Percentiles rank a stretch among this genome's conserved stretches.
phyloP scores from a whole-genome alignment of 2,329 filamentous ascomycete species.

The Polytolypa hystricis region DNA sequence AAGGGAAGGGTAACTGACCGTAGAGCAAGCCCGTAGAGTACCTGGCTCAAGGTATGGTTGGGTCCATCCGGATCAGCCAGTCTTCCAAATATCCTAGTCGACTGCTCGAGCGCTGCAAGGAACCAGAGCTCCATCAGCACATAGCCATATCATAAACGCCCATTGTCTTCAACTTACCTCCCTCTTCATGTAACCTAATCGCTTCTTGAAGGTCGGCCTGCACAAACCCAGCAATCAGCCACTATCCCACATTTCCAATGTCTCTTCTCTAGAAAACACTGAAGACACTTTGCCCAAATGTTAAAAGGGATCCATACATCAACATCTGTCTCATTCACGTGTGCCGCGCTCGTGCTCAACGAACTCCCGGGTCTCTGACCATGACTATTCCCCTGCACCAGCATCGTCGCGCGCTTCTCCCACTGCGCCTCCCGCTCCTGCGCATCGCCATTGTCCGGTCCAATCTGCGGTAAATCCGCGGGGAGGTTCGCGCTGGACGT shows the following conservation, averaged over 20 bases:
- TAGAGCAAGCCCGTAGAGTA: conserved; percentile 85
- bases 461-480: conserved; percentile 64
- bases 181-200: conserved; percentile 83
- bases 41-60: conserved; percentile 90
- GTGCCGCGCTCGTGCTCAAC: conserved; percentile 24
- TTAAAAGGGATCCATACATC: conserved; percentile 20
- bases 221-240: neutral
- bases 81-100: conserved; percentile 73
- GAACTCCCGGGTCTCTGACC: conserved; percentile 15
- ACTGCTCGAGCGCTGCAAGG: conserved; percentile 53
- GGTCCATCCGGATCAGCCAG: conserved; percentile 73
- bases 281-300: too few relatives aligned
- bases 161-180: conserved; percentile 34
- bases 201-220: conserved; percentile 73
- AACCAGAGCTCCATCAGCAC: conserved; percentile 4
- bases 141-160: neutral
- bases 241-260: neutral
- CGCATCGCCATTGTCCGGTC: conserved; percentile 36
- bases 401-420: conserved; percentile 86
- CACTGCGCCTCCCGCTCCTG: conserved; percentile 61
- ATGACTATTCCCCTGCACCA: conserved; percentile 49
- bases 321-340: conserved; percentile 20
- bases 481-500: conserved; percentile 65
- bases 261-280: neutral
- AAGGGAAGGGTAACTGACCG: too few relatives aligned